A percentile compares a stretch with the other conserved stretches of the same genome.
These are phyloP conservation scores for Xylariaceae sp. DNA, from an alignment of 2,329 filamentous ascomycete genomes.

Conservation along the genomic window DNA sequence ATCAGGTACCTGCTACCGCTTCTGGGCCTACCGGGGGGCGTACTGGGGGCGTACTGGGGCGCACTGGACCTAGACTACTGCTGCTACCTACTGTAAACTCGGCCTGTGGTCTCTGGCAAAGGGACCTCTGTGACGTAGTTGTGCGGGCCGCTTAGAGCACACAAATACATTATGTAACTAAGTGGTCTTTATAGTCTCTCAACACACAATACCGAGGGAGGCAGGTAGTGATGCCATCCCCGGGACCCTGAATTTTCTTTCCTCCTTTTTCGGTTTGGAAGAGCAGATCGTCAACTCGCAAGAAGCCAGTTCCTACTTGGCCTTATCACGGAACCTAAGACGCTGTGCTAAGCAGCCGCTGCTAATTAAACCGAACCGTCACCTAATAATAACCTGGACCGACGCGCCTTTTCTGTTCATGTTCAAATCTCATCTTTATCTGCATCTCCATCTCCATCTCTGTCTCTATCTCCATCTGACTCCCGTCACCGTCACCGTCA, in stretches of 20 bases:
- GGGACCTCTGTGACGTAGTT: constrained; percentile 18
- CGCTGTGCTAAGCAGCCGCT: not conserved
- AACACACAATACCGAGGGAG: constrained; percentile 11
- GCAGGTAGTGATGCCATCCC: constrained; percentile 13
- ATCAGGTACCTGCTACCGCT: not conserved
- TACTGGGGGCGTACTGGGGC: no score
- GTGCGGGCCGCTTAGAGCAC: constrained; percentile 15
- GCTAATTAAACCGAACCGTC: not conserved
- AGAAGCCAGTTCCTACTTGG: not conserved
- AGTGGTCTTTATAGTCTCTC: constrained; percentile 5
- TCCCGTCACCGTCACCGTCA: not conserved
- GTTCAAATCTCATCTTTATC: not conserved
- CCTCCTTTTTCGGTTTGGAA: not conserved
- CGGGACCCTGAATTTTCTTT: constrained; percentile 8
- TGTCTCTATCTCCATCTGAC: not conserved
- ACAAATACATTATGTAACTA: constrained; percentile 10
- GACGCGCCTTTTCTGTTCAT: not conserved
- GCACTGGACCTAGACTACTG: no score
- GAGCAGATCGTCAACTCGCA: not conserved
- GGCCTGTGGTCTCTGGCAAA: not conserved
- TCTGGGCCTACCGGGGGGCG: no score
- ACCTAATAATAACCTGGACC: not conserved
- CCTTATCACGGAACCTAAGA: not conserved
- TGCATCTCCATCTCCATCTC: not conserved
- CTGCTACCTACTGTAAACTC: not conserved